Percentiles rank a stretch among this genome's conserved stretches.
Conservation (phyloP, 345 rosid species). For the Corchorus olitorius region DNA sequence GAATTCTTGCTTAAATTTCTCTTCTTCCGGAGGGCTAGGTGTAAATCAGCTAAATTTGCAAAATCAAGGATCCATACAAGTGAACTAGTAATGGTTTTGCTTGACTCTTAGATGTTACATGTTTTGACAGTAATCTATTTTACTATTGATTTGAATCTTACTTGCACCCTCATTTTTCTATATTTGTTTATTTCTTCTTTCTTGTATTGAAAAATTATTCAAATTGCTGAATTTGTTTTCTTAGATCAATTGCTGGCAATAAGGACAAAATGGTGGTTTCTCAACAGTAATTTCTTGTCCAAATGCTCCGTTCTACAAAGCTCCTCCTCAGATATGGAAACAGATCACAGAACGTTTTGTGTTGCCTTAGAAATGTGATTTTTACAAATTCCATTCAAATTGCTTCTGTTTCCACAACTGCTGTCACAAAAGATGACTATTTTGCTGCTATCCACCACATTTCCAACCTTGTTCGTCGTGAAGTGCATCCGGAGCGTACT, state of each 20-base stretch:
- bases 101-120: background rate
- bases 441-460: conserved; percentile 78
- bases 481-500: conserved; percentile 78
- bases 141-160: background rate
- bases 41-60: background rate
- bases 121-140: background rate
- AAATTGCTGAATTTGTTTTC: background rate
- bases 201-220: background rate
- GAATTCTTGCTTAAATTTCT: background rate
- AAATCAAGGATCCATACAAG: background rate
- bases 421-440: conserved; percentile 64
- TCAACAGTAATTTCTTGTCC: background rate
- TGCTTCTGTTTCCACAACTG: conserved; percentile 22
- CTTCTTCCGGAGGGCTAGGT: background rate
- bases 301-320: conserved; percentile 18
- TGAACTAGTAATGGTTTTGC: background rate
- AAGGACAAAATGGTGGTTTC: conserved; percentile 14
- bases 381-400: background rate
- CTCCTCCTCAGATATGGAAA: conserved; percentile 21
- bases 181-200: background rate
- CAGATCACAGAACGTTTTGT: conserved; percentile 5
- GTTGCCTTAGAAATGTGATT: conserved; percentile 18
- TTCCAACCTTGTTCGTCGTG: conserved; percentile 76
- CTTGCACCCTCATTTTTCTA: background rate
- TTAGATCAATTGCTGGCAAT: background rate